Base-by-base conservation (phyloP, 208 protist genomes). In the Trypanosoma vivax region DNA sequence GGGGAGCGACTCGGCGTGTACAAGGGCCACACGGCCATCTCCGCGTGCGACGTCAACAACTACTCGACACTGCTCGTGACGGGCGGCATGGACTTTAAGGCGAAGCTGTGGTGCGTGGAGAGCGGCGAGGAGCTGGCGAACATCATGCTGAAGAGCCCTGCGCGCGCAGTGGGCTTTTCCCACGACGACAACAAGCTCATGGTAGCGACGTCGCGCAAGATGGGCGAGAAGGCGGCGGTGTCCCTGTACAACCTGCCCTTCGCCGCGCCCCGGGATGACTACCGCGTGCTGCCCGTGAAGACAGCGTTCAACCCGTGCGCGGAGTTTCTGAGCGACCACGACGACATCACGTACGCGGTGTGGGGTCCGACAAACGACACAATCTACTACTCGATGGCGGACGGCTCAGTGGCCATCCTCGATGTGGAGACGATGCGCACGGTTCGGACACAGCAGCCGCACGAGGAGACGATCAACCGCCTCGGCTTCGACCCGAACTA, bases 331-430 rank as follows among this genome's bases (percentile, higher is more conserved):
- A 67, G 63, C 16, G 52, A 70, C 16, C 45, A 24, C 7, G 53
- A 65, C 10, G 67, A 70, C 16, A 85, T 96, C 50, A 96, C 95
- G 50, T 92, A 69, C 33, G 96, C 95, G 1, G 48, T 84, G 16
- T 99, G 96, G 95, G 96, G 96, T 11, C 95, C 96, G 25, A 88
- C 95, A 10, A 98, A 99, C 67, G 76, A 98, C 54, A 89, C 78
- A 11, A 97, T 99, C 62, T 92, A 98, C 76, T 92, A 88, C 41
- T 59, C 77, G 27, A 72, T 63, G 64, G 94, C 98, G 28, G 96
- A 97, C 62, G 94, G 95, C 50, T 83, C 60, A 35, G 73, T 99
- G 48, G 60, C 84, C 50, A 83, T 97, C 42, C 89, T 96, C 47
- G 95, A 98, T 55, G 83, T 94, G 35, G 82, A 95, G 62, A 90